Percentiles rank a stretch among this genome's conserved stretches.
phyloP scores from a whole-genome alignment of 1,284 basidiomycete species.

The Pyrrhoderma lamaoense region DNA sequence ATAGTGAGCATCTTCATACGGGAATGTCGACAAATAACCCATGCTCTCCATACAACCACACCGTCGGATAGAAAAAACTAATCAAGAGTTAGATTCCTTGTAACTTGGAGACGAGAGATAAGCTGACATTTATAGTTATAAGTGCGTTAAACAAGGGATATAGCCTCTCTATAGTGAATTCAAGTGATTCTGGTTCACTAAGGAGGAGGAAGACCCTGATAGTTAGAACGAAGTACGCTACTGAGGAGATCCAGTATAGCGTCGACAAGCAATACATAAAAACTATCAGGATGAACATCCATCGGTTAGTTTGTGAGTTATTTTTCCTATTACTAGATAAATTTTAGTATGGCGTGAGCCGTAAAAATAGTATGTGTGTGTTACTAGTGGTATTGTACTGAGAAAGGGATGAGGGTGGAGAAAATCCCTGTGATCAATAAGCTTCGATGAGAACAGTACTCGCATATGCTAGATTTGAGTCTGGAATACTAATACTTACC shows the following conservation, averaged over 20 bases:
- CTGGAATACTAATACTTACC: no score
- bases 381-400: conserved; percentile 1
- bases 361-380: not conserved
- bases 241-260: not conserved
- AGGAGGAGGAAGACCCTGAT: not conserved
- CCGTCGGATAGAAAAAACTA: conserved; percentile 1
- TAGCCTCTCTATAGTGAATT: not conserved
- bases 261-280: conserved; percentile 7
- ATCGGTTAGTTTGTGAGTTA: not conserved
- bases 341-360: not conserved
- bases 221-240: not conserved
- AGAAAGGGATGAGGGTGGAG: conserved; percentile 3
- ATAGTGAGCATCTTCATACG: not conserved
- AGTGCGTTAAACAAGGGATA: conserved; percentile 2
- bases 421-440: not conserved
- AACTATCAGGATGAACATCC: conserved; percentile 4
- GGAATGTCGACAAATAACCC: not conserved
- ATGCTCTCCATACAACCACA: conserved; percentile 8
- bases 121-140: conserved; percentile 3
- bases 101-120: not conserved
- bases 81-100: not conserved
- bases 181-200: not conserved
- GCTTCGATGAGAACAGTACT: no score
- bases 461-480: no score
- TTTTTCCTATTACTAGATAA: not conserved